These are phyloP conservation scores for Pestalotiopsis sp. DNA, from an alignment of 2,329 filamentous ascomycete genomes.

Conservation along the genomic window DNA sequence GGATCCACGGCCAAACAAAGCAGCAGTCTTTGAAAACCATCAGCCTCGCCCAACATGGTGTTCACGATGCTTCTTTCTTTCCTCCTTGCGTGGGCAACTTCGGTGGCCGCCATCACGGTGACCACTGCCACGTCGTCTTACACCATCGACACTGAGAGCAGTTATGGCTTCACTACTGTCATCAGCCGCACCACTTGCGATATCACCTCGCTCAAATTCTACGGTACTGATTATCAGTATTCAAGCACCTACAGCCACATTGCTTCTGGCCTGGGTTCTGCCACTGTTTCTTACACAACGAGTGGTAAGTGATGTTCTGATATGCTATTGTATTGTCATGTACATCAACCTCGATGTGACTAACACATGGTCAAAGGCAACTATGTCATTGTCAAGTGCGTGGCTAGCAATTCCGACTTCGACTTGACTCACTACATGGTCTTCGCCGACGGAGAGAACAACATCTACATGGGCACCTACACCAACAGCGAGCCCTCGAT, in stretches of 20 bases:
- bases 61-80: conserved; percentile 17
- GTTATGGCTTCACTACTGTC: conserved; percentile 28
- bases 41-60: conserved; percentile 18
- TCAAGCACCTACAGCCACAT: conserved; percentile 50
- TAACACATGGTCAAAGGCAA: conserved; percentile 46
- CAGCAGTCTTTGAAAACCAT: not conserved
- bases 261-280: conserved; percentile 52
- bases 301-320: conserved; percentile 20
- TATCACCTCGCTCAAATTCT: conserved; percentile 54
- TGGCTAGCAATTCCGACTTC: conserved; percentile 43
- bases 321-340: conserved; percentile 26
- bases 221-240: conserved; percentile 54
- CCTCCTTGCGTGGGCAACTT: conserved; percentile 25
- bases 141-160: conserved; percentile 28
- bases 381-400: conserved; percentile 57
- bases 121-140: conserved; percentile 23
- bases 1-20: not conserved
- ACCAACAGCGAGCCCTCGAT: conserved; percentile 47
- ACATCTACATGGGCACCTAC: conserved; percentile 54
- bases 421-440: conserved; percentile 57
- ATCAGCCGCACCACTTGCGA: conserved; percentile 46
- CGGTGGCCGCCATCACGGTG: conserved; percentile 28
- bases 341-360: not conserved
- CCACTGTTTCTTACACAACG: conserved; percentile 44
- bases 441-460: conserved; percentile 49